Evolutionary conservation across 352 stramenopile species (phyloP), one percentile per base, ranked within the genome.

Genomic region (Globisporangium viniferum): DNA sequence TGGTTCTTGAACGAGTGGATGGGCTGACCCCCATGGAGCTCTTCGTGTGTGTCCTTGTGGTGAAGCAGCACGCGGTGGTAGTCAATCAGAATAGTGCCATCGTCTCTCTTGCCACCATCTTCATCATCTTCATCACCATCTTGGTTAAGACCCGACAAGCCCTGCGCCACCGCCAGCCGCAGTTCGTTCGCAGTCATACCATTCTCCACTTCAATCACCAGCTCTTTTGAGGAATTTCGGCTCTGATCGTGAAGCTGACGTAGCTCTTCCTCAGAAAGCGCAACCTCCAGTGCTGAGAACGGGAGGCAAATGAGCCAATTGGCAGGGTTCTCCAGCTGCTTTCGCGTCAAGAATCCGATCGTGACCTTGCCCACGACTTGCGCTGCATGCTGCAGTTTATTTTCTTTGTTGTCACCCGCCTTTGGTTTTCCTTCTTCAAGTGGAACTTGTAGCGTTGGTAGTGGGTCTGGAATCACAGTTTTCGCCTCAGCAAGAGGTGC

Each of bases 131-230:
- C 63, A 5, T 44, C 9, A 31, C 8, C 8, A 31, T 3, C 24
- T n/a, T 62, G 6, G 48, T 51, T 15, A 33, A 10, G 14, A 27
- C 60, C 65, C 8, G 73, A 80, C 0, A 94, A 64, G 3, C 60
- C 67, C 20, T 76, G 68, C 20, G 86, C 82, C 35, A 94, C 74
- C 0, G 48, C 59, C 39, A 80, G 60, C 2, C 84, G 79, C 15
- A 94, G 69, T 41, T 80, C 73, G 22, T 90, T 89, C 33, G 86
- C 82, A 1, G 81, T 92, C 78, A 88, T 94, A 12, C 63, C 44
- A 39, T 69, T 67, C 24, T 82, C 76, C 8, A 91, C 77, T 44
- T 77, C 54, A 12, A 87, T 64, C 8, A 69, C 66, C 2, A 94
- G 48, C 5, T 79, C 53, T 20, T 12, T 33, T 31, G 24, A 14